These are phyloP conservation scores for Plectosphaerella sp. DNA, from an alignment of 2,329 filamentous ascomycete species.

Conservation along the genomic window DNA sequence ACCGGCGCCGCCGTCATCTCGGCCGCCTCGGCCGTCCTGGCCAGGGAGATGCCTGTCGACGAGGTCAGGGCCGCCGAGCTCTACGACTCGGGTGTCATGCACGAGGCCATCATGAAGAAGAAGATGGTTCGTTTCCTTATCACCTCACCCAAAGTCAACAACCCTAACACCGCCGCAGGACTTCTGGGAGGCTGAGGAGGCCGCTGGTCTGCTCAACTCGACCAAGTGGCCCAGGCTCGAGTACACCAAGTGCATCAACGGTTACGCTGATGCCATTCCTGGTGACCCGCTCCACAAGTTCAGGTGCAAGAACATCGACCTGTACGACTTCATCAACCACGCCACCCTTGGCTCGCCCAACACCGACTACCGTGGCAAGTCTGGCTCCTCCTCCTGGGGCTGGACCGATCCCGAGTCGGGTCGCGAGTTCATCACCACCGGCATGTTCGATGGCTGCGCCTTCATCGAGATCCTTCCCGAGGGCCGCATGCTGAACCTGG, in stretches of 20 bases:
- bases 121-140: conserved; percentile 7
- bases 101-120: conserved; percentile 14
- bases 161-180: conserved; percentile 10
- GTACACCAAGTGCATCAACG: conserved; percentile 16
- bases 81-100: conserved; percentile 16
- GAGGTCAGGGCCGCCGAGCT: conserved; percentile 14
- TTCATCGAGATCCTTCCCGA: conserved; percentile 37
- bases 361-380: conserved; percentile 12
- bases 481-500: conserved; percentile 37
- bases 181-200: conserved; percentile 15
- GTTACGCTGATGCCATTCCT: conserved; percentile 14
- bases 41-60: conserved; percentile 14
- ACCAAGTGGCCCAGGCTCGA: conserved; percentile 15
- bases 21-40: conserved; percentile 9
- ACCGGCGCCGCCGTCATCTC: conserved; percentile 8
- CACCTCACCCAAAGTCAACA: not conserved
- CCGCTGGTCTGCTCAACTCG: conserved; percentile 14
- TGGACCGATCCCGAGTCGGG: conserved; percentile 35
- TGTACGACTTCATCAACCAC: conserved; percentile 50
- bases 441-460: conserved; percentile 33
- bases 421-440: conserved; percentile 15
- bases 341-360: conserved; percentile 40
- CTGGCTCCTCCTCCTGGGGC: conserved; percentile 31
- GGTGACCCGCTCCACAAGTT: conserved; percentile 16
- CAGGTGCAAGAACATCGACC: conserved; percentile 32